Conservation (phyloP, 306 rosid species). For the Quercus parvula region DNA sequence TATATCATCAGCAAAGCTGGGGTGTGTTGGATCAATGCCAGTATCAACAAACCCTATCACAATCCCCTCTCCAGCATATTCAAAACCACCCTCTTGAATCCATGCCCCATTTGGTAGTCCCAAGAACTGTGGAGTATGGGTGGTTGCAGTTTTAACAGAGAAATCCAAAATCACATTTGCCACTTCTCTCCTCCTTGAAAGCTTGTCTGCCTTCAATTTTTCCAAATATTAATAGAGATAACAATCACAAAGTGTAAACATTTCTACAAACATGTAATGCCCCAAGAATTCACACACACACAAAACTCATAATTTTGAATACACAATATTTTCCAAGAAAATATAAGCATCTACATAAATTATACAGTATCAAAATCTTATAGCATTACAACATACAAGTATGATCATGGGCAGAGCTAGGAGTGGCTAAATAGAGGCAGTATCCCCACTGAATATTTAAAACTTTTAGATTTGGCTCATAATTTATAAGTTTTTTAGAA, state of each 20-base stretch:
- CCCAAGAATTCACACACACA: constrained; percentile 2
- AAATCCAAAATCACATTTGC: constrained; percentile 82
- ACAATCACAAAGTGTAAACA: neutral
- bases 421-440: too few relatives aligned
- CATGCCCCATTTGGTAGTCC: constrained; percentile 95
- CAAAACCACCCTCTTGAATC: constrained; percentile 80
- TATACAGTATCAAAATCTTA: neutral
- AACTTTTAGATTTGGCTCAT: too few relatives aligned
- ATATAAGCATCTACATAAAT: neutral
- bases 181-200: constrained; percentile 78
- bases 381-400: neutral
- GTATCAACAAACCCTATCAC: constrained; percentile 92
- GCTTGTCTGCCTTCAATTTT: constrained; percentile 64
- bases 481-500: too few relatives aligned
- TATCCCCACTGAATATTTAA: too few relatives aligned
- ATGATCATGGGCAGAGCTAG: neutral
- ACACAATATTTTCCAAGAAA: neutral
- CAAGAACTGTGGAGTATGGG: constrained; percentile 90
- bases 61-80: constrained; percentile 83
- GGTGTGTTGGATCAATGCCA: constrained; percentile 92
- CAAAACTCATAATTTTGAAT: neutral
- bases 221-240: neutral
- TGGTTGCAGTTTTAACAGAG: constrained; percentile 93
- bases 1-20: constrained; percentile 63
- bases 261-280: neutral